Conservation (phyloP, 2,329 filamentous ascomycete species). For the Claviceps sp. region DNA sequence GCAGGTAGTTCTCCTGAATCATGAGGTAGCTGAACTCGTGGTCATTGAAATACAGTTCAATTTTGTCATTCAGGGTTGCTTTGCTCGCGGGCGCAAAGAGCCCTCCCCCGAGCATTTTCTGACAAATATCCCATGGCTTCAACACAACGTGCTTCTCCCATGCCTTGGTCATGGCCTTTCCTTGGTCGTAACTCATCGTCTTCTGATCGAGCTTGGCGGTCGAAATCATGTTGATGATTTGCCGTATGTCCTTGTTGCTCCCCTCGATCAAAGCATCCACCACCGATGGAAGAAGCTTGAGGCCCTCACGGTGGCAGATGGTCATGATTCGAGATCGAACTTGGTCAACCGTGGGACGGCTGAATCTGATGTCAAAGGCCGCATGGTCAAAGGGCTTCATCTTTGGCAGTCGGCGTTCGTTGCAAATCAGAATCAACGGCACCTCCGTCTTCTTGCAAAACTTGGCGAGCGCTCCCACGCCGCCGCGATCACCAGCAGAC, state of each 20-base stretch:
- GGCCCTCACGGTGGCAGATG: constrained; percentile 79
- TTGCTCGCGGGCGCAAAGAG: constrained; percentile 78
- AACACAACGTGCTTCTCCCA: constrained; percentile 97
- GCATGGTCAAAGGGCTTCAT: constrained; percentile 96
- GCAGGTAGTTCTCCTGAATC: constrained; percentile 96
- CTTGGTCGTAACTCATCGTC: constrained; percentile 69
- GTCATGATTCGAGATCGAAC: constrained; percentile 88
- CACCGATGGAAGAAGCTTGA: constrained; percentile 72
- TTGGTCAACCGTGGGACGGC: constrained; percentile 78
- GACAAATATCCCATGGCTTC: constrained; percentile 96
- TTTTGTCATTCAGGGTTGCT: constrained; percentile 88
- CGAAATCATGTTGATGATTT: constrained; percentile 97
- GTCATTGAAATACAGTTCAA: constrained; percentile 97
- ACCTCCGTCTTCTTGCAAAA: constrained; percentile 92
- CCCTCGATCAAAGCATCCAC: constrained; percentile 92
- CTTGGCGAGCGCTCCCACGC: constrained; percentile 85
- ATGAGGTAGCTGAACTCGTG: constrained; percentile 96
- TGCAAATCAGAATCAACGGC: constrained; percentile 94
- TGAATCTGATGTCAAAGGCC: constrained; percentile 75
- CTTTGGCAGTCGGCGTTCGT: constrained; percentile 82
- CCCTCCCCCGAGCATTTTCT: constrained; percentile 78
- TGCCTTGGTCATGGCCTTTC: constrained; percentile 88
- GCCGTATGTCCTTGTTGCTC: constrained; percentile 87
- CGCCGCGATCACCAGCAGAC: constrained; percentile 92
- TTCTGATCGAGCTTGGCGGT: constrained; percentile 80